These are phyloP conservation scores for Phytopythium kandeliae DNA, from an alignment of 352 stramenopile species.

Conservation along the genomic window DNA sequence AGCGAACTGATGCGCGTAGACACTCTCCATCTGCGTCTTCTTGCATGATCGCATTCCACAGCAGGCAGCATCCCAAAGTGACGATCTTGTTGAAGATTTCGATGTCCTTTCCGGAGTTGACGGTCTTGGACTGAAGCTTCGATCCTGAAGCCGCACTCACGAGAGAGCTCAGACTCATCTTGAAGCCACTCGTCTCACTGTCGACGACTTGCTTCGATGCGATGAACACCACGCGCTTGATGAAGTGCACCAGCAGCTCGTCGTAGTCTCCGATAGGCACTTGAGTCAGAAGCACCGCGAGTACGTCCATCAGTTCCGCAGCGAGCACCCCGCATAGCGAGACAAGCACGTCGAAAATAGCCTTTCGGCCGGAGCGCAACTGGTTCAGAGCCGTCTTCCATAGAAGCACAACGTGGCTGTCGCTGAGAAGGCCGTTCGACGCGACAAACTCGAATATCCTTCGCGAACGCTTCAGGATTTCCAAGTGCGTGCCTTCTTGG, in stretches of 20 bases:
- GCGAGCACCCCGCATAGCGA: constrained; percentile 56
- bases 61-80: constrained; percentile 60
- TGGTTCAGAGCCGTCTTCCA: constrained; percentile 72
- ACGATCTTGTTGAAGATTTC: constrained; percentile 75
- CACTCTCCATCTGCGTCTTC: constrained; percentile 12
- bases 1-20: constrained; percentile 30
- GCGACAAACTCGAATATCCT: constrained; percentile 67
- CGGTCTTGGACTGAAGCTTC: constrained; percentile 28
- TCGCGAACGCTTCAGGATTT: constrained; percentile 75
- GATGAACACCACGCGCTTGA: constrained; percentile 71
- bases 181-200: constrained; percentile 52
- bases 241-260: constrained; percentile 69
- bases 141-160: constrained; percentile 48
- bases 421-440: constrained; percentile 43
- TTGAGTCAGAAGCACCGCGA: constrained; percentile 73
- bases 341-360: constrained; percentile 69
- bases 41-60: constrained; percentile 70
- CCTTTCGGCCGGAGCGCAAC: constrained; percentile 60
- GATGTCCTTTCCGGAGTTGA: constrained; percentile 54
- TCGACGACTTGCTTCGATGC: constrained; percentile 68
- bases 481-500: constrained; percentile 72
- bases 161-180: constrained; percentile 67
- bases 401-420: constrained; percentile 64
- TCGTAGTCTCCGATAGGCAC: constrained; percentile 67
- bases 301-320: constrained; percentile 69